phyloP scores from a whole-genome alignment of 306 rosid genomes.

The Citrullus colocynthis region DNA sequence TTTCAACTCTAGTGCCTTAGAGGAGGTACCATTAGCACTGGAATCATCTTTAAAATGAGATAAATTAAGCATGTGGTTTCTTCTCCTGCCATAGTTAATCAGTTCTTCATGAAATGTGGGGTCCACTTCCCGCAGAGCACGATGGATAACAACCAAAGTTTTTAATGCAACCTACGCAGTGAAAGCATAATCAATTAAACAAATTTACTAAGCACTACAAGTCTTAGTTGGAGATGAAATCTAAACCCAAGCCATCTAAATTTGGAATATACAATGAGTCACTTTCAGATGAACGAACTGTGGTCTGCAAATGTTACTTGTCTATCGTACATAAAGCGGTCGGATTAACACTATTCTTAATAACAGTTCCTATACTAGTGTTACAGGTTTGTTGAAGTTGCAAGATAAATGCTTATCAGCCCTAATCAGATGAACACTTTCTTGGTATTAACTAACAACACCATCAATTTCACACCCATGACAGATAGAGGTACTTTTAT shows the following conservation, averaged over 20 bases:
- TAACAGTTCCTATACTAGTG: not conserved
- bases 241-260: not conserved
- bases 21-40: slow-evolving; percentile 71
- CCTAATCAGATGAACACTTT: not conserved
- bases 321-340: not conserved
- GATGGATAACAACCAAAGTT: slow-evolving; percentile 88
- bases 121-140: slow-evolving; percentile 98
- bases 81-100: slow-evolving; percentile 88
- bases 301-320: not conserved
- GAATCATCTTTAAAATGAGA: slow-evolving; percentile 98
- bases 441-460: not conserved
- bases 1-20: not conserved
- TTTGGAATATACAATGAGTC: not conserved
- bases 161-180: slow-evolving; percentile 75
- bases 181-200: slow-evolving; percentile 18
- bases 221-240: not conserved
- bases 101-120: slow-evolving; percentile 97
- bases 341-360: not conserved
- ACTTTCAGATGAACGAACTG: not conserved
- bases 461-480: not conserved
- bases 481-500: not conserved
- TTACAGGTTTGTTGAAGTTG: not conserved
- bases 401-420: not conserved
- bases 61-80: slow-evolving; percentile 98
- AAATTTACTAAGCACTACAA: not conserved